Percentiles rank a stretch among this genome's conserved stretches.
Evolutionary conservation across 208 protist genomes (phyloP).

Genomic region (Wallacemonas sp.): DNA sequence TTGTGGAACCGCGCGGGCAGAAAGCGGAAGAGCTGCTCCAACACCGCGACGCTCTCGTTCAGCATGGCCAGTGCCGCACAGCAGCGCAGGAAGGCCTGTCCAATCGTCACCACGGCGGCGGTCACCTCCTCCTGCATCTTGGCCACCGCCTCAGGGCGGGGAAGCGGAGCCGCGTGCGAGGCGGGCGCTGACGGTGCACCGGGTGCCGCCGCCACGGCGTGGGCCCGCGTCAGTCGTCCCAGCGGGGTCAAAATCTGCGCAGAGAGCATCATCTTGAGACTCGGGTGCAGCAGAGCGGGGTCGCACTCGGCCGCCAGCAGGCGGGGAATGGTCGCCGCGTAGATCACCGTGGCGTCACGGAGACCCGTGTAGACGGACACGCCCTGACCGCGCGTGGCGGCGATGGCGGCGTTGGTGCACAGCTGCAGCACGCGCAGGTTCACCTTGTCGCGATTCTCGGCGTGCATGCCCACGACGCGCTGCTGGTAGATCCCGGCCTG

Average conservation of each 20-base stretch:
- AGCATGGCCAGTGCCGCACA: constrained; percentile 32
- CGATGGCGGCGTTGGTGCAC: constrained; percentile 79
- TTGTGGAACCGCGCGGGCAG: constrained; percentile 65
- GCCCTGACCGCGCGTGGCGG: constrained; percentile 46
- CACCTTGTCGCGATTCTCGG: constrained; percentile 28
- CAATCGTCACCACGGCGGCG: constrained; percentile 9
- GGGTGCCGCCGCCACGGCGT: not conserved
- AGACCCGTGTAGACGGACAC: constrained; percentile 27
- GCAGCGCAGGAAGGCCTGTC: constrained; percentile 6
- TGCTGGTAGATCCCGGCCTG: constrained; percentile 48
- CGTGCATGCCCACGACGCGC: constrained; percentile 34
- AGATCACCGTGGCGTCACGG: constrained; percentile 31
- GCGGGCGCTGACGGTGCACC: constrained; percentile 2
- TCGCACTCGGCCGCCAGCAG: constrained; percentile 25
- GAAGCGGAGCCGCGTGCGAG: constrained; percentile 24
- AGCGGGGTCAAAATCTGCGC: constrained; percentile 36
- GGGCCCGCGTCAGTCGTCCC: not conserved
- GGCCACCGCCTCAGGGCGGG: constrained; percentile 19
- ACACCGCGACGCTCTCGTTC: constrained; percentile 43
- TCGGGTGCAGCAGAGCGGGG: constrained; percentile 42
- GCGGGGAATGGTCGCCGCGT: constrained; percentile 32
- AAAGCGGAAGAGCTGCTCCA: constrained; percentile 45
- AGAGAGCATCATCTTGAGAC: constrained; percentile 78
- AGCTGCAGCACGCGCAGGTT: constrained; percentile 43
- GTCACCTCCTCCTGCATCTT: constrained; percentile 24